Evolutionary conservation across 176 grass and related monocot species (phyloP), one percentile per base, ranked within the genome.

Genomic region (Triticum monococcum): DNA sequence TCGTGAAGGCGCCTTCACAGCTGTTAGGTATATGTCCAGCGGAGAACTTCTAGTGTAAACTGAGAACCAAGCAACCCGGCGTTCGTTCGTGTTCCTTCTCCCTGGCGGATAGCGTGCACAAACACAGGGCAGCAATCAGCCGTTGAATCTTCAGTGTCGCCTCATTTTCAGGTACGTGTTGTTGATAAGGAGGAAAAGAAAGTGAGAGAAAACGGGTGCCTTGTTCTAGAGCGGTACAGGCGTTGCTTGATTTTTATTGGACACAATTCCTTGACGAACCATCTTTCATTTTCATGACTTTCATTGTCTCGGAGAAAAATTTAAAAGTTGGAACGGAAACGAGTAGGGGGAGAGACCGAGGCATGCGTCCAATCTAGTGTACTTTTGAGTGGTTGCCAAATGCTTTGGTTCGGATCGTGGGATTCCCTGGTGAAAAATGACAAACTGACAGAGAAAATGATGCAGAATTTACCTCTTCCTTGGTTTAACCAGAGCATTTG

Each of bases 141-240:
- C 68, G 37, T 89, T 85, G 77, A 82, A 86, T 62, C 80, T 81
- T 46, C 37, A 76, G 48, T 31, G 76, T 25, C 23, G 69, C 48
- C 81, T 81, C 85, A 62, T 87, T 88, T 84, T 84, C 76, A 91
- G 48, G 69, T 80, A 87, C 81, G 17, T 68, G 81, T 68, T 87
- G 68, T 84, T 63, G 85, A 88, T 91, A 84, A 84, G 85, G 52
- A 84, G 68, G 67, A 65, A 16, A 12, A 0, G 10, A 62, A 84
- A 68, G 3, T 18, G 17, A 4, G 75, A 62, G 12, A 54, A 80
- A 91, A 84, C 12, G 5, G 17, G 9, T 16, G 76, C 37, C 81
- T 87, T 84, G 76, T 87, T 87, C 76, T 80, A 80, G 68, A 80
- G 26, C 50, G 56, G 60, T 35, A 9, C 18, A 22, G 4, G 4